Evolutionary conservation across 768 basidiomycete genomes (phyloP).

Genomic region (Trametes cinnabarina): DNA sequence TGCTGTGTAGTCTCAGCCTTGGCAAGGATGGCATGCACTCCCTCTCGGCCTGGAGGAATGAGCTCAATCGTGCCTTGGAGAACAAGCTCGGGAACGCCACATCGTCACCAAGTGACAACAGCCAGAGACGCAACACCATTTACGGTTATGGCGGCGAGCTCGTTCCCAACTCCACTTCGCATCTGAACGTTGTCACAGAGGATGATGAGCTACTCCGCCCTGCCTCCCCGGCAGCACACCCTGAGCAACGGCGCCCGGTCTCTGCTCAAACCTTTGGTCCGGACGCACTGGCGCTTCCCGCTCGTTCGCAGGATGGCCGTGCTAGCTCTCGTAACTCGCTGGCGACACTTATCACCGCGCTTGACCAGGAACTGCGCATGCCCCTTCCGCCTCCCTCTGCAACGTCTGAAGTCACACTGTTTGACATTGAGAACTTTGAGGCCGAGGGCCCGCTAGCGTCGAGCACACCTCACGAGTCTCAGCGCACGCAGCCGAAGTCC

Average conservation of each 20-base stretch:
- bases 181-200: slow-evolving; percentile 41
- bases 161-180: slow-evolving; percentile 15
- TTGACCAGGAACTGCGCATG: slow-evolving; percentile 30
- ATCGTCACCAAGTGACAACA: slow-evolving; percentile 40
- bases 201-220: slow-evolving; percentile 35
- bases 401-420: slow-evolving; percentile 60
- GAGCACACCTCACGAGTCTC: slow-evolving; percentile 61
- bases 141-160: slow-evolving; percentile 24
- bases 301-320: slow-evolving; percentile 48
- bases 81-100: slow-evolving; percentile 38
- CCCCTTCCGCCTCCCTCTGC: slow-evolving; percentile 45
- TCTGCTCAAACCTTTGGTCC: slow-evolving; percentile 23
- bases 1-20: slow-evolving; percentile 66
- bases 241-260: slow-evolving; percentile 6
- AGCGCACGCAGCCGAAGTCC: slow-evolving; percentile 26
- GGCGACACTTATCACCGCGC: slow-evolving; percentile 38
- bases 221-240: slow-evolving; percentile 7
- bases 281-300: slow-evolving; percentile 44
- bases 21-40: slow-evolving; percentile 57
- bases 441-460: slow-evolving; percentile 49
- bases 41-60: slow-evolving; percentile 49
- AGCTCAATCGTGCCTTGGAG: slow-evolving; percentile 52
- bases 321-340: slow-evolving; percentile 54
- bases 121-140: slow-evolving; percentile 45
- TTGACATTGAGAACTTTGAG: slow-evolving; percentile 40